phyloP scores from a whole-genome alignment of 2,329 filamentous ascomycete species.

The Parafenestella ontariensis region DNA sequence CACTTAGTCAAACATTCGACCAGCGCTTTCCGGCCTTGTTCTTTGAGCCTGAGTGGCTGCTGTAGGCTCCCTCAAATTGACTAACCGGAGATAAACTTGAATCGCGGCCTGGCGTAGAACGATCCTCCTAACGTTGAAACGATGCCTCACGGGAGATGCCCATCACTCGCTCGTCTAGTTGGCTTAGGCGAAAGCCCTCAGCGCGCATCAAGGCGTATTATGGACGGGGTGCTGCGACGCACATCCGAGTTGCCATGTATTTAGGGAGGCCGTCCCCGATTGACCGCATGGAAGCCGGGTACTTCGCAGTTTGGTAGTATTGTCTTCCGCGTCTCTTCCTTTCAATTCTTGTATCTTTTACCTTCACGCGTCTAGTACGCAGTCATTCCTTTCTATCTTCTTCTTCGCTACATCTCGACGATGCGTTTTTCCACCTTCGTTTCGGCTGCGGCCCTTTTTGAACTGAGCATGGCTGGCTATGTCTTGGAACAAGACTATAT shows the following conservation, averaged over 20 bases:
- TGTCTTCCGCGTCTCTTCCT: slow-evolving; percentile 20
- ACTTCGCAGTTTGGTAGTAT: slow-evolving; percentile 24
- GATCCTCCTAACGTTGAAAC: slow-evolving; percentile 29
- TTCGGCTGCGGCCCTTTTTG: slow-evolving; percentile 43
- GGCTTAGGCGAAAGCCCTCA: slow-evolving; percentile 9
- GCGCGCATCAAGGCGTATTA: slow-evolving; percentile 20
- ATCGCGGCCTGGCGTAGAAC: slow-evolving; percentile 12
- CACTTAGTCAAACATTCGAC: slow-evolving; percentile 29
- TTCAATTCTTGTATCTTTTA: slow-evolving; percentile 27
- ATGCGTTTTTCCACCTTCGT: slow-evolving; percentile 47
- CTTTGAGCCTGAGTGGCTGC: slow-evolving; percentile 21
- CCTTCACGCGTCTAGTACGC: slow-evolving; percentile 43
- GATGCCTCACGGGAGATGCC: slow-evolving; percentile 25
- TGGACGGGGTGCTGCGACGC: slow-evolving; percentile 11
- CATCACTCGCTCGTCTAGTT: slow-evolving; percentile 16
- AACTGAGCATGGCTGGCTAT: slow-evolving; percentile 51
- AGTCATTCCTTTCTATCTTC: slow-evolving; percentile 38
- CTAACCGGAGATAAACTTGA: slow-evolving; percentile 24
- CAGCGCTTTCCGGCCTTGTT: slow-evolving; percentile 18
- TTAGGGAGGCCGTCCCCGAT: slow-evolving; percentile 26
- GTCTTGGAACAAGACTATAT: slow-evolving; percentile 51
- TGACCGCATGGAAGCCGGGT: slow-evolving; percentile 10
- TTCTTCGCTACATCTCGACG: slow-evolving; percentile 32
- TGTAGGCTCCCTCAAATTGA: slow-evolving; percentile 25
- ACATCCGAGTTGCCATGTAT: slow-evolving; percentile 25